Conservation (phyloP, 352 stramenopile genomes). For the Pythium periplocum region DNA sequence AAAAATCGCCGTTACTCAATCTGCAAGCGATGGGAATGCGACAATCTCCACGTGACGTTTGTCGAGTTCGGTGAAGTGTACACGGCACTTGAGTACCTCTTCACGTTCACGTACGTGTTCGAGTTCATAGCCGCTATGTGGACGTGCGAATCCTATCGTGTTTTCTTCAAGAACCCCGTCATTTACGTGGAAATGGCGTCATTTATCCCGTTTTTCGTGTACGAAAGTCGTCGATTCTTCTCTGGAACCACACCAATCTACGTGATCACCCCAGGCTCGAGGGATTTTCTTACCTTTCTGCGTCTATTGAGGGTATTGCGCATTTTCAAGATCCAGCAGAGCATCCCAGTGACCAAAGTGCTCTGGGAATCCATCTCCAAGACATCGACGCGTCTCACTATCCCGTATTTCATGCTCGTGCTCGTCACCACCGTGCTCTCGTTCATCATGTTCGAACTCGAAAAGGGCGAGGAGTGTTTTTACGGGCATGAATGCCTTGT, state of each 20-base stretch:
- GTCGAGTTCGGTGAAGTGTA: conserved; percentile 58
- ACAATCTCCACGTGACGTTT: conserved; percentile 68
- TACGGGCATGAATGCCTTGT: conserved; percentile 63
- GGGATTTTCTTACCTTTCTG: conserved; percentile 55
- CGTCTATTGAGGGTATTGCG: conserved; percentile 52
- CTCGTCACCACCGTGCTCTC: conserved; percentile 68
- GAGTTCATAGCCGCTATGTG: conserved; percentile 40
- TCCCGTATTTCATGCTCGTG: conserved; percentile 79
- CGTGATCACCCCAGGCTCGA: conserved; percentile 58
- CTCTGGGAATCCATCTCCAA: conserved; percentile 80
- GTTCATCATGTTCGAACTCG: conserved; percentile 77
- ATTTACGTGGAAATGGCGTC: conserved; percentile 59
- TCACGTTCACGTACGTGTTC: conserved; percentile 59
- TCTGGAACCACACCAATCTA: conserved; percentile 38
- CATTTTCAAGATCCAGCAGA: conserved; percentile 78
- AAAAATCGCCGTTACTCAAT: conserved; percentile 35
- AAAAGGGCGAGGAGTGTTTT: conserved; percentile 76
- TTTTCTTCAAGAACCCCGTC: conserved; percentile 64
- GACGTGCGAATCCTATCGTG: conserved; percentile 28
- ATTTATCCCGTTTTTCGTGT: conserved; percentile 67
- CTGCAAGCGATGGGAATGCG: conserved; percentile 74
- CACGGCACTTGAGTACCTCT: conserved; percentile 55
- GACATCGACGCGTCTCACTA: conserved; percentile 62
- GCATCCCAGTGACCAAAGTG: conserved; percentile 73
- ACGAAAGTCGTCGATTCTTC: conserved; percentile 38